Evolutionary conservation across 1,284 basidiomycete genomes (phyloP), one percentile per base, ranked within the genome.

Genomic region (Tylopilus orsonianus): DNA sequence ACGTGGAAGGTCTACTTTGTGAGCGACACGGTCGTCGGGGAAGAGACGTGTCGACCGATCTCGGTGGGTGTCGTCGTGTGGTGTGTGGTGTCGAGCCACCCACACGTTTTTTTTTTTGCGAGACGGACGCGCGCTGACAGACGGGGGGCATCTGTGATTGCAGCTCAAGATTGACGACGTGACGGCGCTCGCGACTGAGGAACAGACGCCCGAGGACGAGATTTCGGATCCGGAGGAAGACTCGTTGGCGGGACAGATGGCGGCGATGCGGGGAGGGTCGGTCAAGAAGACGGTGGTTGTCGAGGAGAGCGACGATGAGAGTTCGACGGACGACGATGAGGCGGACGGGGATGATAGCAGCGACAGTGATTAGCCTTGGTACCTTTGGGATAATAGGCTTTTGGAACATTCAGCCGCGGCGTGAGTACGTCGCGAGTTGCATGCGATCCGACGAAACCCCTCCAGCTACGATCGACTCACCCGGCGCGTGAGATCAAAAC

Each of bases 221-320:
- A 97, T 97, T 54, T 96, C 92, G 0, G 94, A 97, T 46, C 94
- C 94, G 0, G 95, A 97, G 41, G 95, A 97, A 70, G 95, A 97
- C 69, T 81, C 86, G 20, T 74, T 99, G 39, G 97, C 95, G 3
- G 97, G 97, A 4, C 97, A 99, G 75, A 97, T 99, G 94, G 95
- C 96, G 3, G 81, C 87, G 42, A 96, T 99, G 93, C 85, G 92
- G 45, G 97, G 97, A 5, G 90, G 87, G 13, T 68, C 82, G 32
- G 94, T 98, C 47, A 96, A 94, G 78, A 82, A 74, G 52, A 67
- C 61, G 0, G 59, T 57, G 5, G 67, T 67, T 4, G 68, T 62
- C 5, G 72, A 80, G 58, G 71, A 68, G 46, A 73, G 75, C 10
- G 78, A 76, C 12, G 71, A 78, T 4, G 74, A 78, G 49, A 72